These are phyloP conservation scores for Micractinium sp. DNA, from an alignment of 139 green algal genomes.

Conservation along the genomic window DNA sequence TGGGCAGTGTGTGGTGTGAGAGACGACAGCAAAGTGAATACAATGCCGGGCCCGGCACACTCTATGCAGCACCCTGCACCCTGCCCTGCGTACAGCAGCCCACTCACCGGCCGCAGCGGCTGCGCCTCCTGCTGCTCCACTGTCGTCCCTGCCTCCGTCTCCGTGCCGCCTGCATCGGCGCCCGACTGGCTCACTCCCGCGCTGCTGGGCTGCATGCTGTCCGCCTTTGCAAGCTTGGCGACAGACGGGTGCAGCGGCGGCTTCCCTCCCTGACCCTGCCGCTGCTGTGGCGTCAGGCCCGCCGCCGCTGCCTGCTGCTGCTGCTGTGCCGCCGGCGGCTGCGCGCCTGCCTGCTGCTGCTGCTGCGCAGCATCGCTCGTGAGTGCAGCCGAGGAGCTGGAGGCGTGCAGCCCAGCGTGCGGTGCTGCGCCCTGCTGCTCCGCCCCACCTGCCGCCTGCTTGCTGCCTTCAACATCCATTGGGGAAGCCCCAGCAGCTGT, in stretches of 20 bases:
- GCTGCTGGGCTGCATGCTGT: conserved; percentile 35
- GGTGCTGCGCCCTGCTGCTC: neutral
- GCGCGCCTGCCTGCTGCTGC: conserved; percentile 1
- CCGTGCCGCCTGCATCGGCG: conserved; percentile 1
- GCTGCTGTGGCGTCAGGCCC: neutral
- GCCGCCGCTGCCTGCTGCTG: conserved; percentile 8
- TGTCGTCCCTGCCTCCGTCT: conserved; percentile 1
- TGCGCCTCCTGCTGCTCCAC: conserved; percentile 11
- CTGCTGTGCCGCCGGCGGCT: neutral
- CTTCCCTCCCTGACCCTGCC: neutral
- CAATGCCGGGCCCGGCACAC: neutral
- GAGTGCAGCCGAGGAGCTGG: conserved; percentile 18
- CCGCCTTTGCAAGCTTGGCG: neutral
- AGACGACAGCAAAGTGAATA: no score
- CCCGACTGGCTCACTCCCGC: conserved; percentile 30
- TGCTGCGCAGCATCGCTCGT: neutral
- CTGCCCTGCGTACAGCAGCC: no score
- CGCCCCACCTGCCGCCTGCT: neutral
- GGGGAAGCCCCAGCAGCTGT: neutral
- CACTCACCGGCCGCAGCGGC: conserved; percentile 18
- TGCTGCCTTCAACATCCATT: conserved; percentile 14
- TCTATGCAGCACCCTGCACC: neutral
- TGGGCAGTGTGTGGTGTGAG: no score
- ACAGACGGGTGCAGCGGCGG: conserved; percentile 28
- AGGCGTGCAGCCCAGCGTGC: neutral